These are phyloP conservation scores for Boletus coccyginus DNA, from an alignment of 768 basidiomycete species.

Conservation along the genomic window DNA sequence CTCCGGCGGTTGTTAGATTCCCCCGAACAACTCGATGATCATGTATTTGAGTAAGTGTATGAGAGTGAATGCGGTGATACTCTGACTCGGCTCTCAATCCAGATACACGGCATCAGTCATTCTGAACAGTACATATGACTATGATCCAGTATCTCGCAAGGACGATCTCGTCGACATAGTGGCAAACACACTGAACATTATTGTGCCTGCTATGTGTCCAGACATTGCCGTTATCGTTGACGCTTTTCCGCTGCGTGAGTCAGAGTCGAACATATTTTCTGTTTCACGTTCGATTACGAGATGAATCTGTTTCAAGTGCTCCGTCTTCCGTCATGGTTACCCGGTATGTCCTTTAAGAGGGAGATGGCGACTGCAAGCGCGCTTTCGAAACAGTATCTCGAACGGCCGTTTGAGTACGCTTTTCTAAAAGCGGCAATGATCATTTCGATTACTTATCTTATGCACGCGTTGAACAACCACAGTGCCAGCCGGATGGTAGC, in stretches of 20 bases:
- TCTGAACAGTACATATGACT: slow-evolving; percentile 1
- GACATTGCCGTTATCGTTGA: neutral
- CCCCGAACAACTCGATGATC: neutral
- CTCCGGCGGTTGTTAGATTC: neutral
- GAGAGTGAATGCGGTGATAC: neutral
- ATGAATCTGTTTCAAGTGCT: too few species aligned
- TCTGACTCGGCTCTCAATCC: neutral
- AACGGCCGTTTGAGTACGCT: too few species aligned
- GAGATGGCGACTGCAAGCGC: too few species aligned
- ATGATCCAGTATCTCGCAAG: neutral
- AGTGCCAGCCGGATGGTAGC: too few species aligned
- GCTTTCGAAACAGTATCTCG: too few species aligned
- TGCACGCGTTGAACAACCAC: too few species aligned
- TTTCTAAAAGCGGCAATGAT: neutral
- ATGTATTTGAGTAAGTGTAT: neutral
- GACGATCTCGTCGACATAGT: neutral
- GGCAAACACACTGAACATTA: neutral
- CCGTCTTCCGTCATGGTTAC: too few species aligned
- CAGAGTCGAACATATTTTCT: neutral
- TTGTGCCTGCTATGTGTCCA: neutral
- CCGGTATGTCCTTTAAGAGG: neutral
- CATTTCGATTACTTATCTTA: neutral
- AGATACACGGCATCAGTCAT: neutral
- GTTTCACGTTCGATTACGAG: too few species aligned
- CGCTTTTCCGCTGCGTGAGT: neutral